These are phyloP conservation scores for Phaffomyces antillensis DNA, from an alignment of 805 yeast species.

Conservation along the genomic window DNA sequence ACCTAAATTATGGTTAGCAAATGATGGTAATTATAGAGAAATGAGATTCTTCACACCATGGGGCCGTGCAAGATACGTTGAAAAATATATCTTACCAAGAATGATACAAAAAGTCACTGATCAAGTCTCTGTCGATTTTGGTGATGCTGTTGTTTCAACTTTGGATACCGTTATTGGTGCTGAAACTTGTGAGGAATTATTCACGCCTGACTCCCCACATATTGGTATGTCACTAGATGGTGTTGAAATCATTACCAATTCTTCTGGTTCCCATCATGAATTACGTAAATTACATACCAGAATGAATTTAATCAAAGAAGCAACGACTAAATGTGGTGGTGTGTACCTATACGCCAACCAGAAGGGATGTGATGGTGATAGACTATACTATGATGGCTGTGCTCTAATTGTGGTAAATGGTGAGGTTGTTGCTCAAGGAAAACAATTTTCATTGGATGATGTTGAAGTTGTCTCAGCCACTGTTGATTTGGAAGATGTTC, in stretches of 20 bases:
- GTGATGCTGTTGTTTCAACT: conserved; percentile 85
- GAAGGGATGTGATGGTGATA: conserved; percentile 97
- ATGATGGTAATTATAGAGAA: conserved; percentile 96
- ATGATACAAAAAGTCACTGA: conserved; percentile 57
- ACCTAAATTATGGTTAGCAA: conserved; percentile 90
- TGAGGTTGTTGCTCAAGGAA: conserved; percentile 83
- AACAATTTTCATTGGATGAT: conserved; percentile 82
- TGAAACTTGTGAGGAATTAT: conserved; percentile 96
- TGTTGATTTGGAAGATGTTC: conserved; percentile 84
- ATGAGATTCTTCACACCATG: conserved; percentile 97
- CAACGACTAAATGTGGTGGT: conserved; percentile 96
- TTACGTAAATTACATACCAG: conserved; percentile 83
- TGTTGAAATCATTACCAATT: conserved; percentile 93
- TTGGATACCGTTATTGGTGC: conserved; percentile 89
- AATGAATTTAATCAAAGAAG: conserved; percentile 78
- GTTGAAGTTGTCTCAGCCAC: conserved; percentile 97
- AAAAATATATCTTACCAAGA: conserved; percentile 66
- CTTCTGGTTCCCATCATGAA: conserved; percentile 98
- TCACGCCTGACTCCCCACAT: conserved; percentile 95
- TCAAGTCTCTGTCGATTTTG: conserved; percentile 67
- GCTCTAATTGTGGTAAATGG: conserved; percentile 94
- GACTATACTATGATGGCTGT: conserved; percentile 95
- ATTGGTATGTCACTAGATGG: conserved; percentile 90
- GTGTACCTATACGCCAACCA: conserved; percentile 90
- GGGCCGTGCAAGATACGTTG: conserved; percentile 72